Percentiles rank a stretch among this genome's conserved stretches.
Evolutionary conservation across 345 rosid species (phyloP).

Genomic region (Pistacia atlantica): DNA sequence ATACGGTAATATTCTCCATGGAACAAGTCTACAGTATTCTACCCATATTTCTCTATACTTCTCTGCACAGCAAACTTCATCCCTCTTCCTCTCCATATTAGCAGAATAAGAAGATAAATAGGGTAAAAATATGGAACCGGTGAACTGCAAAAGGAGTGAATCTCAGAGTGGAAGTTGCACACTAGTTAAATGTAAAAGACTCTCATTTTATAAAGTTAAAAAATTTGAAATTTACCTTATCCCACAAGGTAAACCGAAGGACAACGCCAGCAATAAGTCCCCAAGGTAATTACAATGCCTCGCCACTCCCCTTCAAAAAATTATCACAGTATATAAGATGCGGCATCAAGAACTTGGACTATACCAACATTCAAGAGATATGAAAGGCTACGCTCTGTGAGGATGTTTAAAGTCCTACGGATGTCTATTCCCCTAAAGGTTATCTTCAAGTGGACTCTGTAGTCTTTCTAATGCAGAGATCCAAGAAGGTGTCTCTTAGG

Average conservation of each 20-base stretch:
- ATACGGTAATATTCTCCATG: too few species aligned
- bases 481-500: too few species aligned
- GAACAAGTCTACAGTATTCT: too few species aligned
- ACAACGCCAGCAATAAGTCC: slow-evolving; percentile 83
- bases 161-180: too few species aligned
- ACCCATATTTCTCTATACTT: slow-evolving; percentile 59
- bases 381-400: too few species aligned
- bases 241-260: slow-evolving; percentile 95
- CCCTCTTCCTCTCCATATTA: slow-evolving; percentile 90
- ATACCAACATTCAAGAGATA: slow-evolving; percentile 6
- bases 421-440: too few species aligned
- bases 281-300: slow-evolving; percentile 98
- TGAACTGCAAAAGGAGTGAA: slow-evolving; percentile 50
- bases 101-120: slow-evolving; percentile 74
- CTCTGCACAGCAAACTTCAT: slow-evolving; percentile 82
- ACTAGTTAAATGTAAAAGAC: too few species aligned
- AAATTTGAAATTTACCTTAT: slow-evolving; percentile 2
- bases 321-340: slow-evolving; percentile 1
- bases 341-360: slow-evolving; percentile 15
- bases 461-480: too few species aligned
- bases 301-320: slow-evolving; percentile 77
- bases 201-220: too few species aligned
- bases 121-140: slow-evolving; percentile 83
- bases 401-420: too few species aligned
- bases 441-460: too few species aligned